A percentile compares a stretch with the other conserved stretches of the same genome.
These are phyloP conservation scores for Paecilomyces variotii DNA, from an alignment of 2,329 filamentous ascomycete genomes.

Conservation along the genomic window DNA sequence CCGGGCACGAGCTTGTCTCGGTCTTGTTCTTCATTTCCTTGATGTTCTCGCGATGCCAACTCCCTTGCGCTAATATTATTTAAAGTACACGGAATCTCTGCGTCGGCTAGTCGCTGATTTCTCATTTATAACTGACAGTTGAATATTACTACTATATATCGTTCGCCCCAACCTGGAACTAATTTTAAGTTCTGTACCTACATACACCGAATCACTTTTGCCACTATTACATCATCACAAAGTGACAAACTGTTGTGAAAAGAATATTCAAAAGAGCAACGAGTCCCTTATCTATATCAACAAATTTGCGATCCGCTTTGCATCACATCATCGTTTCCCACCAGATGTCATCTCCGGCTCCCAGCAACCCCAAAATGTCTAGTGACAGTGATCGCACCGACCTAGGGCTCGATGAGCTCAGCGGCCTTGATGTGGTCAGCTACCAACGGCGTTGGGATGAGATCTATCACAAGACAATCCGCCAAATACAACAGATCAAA, in stretches of 20 bases:
- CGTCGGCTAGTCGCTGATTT: not conserved
- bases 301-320: not conserved
- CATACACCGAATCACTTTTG: not conserved
- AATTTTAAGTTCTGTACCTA: not conserved
- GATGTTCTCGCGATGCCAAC: not conserved
- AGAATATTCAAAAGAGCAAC: not conserved
- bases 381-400: not conserved
- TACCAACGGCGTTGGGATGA: constrained; percentile 4
- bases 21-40: not conserved
- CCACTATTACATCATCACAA: not conserved
- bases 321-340: not conserved
- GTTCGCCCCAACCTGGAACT: not conserved
- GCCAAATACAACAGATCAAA: constrained; percentile 3
- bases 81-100: not conserved
- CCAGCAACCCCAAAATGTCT: not conserved
- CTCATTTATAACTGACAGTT: not conserved
- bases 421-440: not conserved
- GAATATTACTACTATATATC: not conserved
- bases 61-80: not conserved
- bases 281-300: not conserved
- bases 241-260: not conserved
- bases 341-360: not conserved
- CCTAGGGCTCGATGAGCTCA: constrained; percentile 1
- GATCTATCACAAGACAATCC: constrained; percentile 3
- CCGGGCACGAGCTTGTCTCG: not conserved